These are phyloP conservation scores for Boletus holoroseus DNA, from an alignment of 1,284 basidiomycete genomes.

Conservation along the genomic window DNA sequence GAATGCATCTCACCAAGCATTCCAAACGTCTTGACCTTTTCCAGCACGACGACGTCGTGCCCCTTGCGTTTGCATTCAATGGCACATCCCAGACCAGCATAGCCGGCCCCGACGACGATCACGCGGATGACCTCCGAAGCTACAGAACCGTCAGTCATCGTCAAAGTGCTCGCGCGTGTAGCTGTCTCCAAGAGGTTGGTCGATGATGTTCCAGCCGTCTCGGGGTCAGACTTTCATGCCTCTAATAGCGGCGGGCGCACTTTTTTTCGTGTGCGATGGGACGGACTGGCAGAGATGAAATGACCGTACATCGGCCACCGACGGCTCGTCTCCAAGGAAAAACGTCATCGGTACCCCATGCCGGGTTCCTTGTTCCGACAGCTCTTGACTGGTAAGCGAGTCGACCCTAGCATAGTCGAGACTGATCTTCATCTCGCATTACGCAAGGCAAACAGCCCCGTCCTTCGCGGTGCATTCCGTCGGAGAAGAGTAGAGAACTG, in stretches of 20 bases:
- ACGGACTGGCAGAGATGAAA: background rate
- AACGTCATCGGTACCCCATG: background rate
- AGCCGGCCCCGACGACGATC: slow-evolving; percentile 30
- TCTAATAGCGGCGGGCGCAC: too few relatives aligned
- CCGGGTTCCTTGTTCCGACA: background rate
- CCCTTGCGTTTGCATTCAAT: slow-evolving; percentile 31
- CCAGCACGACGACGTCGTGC: slow-evolving; percentile 28
- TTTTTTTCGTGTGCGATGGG: background rate
- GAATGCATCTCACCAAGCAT: slow-evolving; percentile 12
- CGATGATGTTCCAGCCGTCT: background rate
- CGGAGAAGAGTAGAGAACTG: background rate
- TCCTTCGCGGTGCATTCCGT: background rate
- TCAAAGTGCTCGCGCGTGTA: background rate
- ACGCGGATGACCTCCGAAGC: slow-evolving; percentile 11
- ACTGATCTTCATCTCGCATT: background rate
- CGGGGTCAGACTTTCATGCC: background rate
- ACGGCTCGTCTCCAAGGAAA: background rate
- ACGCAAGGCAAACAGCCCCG: background rate
- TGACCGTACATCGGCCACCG: background rate
- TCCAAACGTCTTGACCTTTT: slow-evolving; percentile 17
- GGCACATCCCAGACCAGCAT: slow-evolving; percentile 31
- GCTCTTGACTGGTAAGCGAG: background rate
- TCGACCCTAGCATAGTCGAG: background rate
- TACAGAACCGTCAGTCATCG: background rate
- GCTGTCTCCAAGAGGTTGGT: background rate